These are phyloP conservation scores for Urostyla sp. DNA, from an alignment of 73 alveolate genomes.

Conservation along the genomic window DNA sequence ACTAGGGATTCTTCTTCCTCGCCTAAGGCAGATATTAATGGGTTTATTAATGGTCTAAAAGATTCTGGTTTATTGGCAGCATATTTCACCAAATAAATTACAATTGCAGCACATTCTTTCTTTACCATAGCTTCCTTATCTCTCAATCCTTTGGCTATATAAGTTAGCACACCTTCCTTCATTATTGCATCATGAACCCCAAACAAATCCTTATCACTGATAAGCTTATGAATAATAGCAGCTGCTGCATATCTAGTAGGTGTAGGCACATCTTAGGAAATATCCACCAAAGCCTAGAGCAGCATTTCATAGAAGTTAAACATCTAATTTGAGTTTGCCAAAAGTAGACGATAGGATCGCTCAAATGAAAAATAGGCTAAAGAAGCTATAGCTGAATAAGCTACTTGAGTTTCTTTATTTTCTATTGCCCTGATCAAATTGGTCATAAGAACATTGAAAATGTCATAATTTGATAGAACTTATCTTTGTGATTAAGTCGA, in stretches of 20 bases:
- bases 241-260: conserved; percentile 63
- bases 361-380: conserved; percentile 62
- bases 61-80: conserved; percentile 37
- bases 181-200: conserved; percentile 53
- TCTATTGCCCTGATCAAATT: conserved; percentile 56
- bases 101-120: conserved; percentile 60
- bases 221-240: conserved; percentile 49
- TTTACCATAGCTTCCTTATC: conserved; percentile 53
- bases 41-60: conserved; percentile 44
- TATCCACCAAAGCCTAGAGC: conserved; percentile 8
- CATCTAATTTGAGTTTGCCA: conserved; percentile 58
- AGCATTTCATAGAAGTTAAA: conserved; percentile 63
- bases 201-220: conserved; percentile 55
- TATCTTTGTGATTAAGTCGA: conserved; percentile 45
- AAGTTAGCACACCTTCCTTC: conserved; percentile 48
- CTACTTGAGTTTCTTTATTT: conserved; percentile 24
- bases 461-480: conserved; percentile 57
- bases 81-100: conserved; percentile 27
- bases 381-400: conserved; percentile 62
- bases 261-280: conserved; percentile 22
- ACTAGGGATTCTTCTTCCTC: conserved; percentile 55
- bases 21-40: conserved; percentile 48
- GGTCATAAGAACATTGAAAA: conserved; percentile 56
- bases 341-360: conserved; percentile 41
- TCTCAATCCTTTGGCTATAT: conserved; percentile 52